Percentiles rank a stretch among this genome's conserved stretches.
Conservation (phyloP, 495 filamentous ascomycete species). For the Aspergillus campestris region DNA sequence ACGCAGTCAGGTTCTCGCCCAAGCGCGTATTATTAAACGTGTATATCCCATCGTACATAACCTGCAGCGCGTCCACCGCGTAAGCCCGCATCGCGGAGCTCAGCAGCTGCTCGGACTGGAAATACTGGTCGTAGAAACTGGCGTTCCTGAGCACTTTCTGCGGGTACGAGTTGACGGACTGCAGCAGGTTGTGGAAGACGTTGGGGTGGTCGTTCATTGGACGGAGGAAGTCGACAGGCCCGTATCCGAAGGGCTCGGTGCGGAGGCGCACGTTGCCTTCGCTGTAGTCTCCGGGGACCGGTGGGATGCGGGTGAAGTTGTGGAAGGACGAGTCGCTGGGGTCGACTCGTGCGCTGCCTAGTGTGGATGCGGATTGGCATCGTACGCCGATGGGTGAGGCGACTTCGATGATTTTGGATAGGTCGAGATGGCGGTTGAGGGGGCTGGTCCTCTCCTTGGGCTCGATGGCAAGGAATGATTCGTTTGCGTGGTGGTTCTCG, state of each 20-base stretch:
- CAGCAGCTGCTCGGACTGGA: not conserved
- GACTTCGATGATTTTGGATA: no score
- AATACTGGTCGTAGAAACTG: not conserved
- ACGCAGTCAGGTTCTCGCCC: not conserved
- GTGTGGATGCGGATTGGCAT: no score
- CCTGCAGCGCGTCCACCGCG: not conserved
- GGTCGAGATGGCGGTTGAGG: no score
- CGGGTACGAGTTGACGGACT: not conserved
- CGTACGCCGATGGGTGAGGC: no score
- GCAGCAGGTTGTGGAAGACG: not conserved
- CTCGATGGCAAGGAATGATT: no score
- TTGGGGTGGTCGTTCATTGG: not conserved
- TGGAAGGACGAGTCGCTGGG: not conserved
- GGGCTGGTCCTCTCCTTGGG: not conserved
- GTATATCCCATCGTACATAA: slow-evolving; percentile 2
- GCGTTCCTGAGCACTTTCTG: not conserved
- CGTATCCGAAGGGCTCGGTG: not conserved
- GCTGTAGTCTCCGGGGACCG: not conserved
- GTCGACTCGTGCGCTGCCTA: not conserved
- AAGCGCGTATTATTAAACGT: not conserved
- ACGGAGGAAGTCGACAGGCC: not conserved
- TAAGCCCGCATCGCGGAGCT: not conserved
- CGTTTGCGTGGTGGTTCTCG: no score
- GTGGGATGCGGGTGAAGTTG: not conserved
- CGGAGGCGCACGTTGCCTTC: not conserved